Evolutionary conservation across 2,329 filamentous ascomycete genomes (phyloP).

Genomic region (Ceratocystis papillata): DNA sequence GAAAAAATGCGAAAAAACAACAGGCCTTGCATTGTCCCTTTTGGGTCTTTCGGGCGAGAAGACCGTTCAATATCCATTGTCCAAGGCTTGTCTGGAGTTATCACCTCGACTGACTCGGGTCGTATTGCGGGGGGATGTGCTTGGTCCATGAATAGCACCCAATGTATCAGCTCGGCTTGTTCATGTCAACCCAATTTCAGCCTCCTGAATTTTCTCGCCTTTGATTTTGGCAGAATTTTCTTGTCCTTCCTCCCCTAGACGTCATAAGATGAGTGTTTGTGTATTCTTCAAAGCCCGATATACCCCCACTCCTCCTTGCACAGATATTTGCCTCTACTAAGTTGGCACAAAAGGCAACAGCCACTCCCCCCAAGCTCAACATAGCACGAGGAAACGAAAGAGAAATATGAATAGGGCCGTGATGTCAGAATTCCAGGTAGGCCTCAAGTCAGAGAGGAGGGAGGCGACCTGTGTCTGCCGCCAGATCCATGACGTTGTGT

Average conservation of each 20-base stretch:
- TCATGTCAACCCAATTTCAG: background rate
- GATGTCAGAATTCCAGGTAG: too few species aligned
- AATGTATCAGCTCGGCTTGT: background rate
- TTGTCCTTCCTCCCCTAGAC: background rate
- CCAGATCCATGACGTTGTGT: too few species aligned
- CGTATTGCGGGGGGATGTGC: background rate
- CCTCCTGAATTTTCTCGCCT: background rate
- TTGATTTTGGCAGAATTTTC: background rate
- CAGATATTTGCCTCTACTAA: background rate
- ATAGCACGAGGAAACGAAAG: too few species aligned
- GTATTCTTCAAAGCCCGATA: background rate
- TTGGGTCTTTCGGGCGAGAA: background rate
- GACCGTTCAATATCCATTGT: background rate
- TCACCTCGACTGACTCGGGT: background rate
- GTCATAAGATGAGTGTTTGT: background rate
- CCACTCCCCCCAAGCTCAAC: background rate
- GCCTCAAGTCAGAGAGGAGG: too few species aligned
- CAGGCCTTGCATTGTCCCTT: background rate
- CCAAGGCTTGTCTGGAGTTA: background rate
- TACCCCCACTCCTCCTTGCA: background rate
- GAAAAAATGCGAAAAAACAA: background rate
- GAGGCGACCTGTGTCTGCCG: too few species aligned
- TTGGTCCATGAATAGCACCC: background rate
- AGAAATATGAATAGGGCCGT: too few species aligned
- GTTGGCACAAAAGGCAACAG: background rate